Conservation (phyloP, 192 early-diverging fungal genomes). For the Coemansia sp. region DNA sequence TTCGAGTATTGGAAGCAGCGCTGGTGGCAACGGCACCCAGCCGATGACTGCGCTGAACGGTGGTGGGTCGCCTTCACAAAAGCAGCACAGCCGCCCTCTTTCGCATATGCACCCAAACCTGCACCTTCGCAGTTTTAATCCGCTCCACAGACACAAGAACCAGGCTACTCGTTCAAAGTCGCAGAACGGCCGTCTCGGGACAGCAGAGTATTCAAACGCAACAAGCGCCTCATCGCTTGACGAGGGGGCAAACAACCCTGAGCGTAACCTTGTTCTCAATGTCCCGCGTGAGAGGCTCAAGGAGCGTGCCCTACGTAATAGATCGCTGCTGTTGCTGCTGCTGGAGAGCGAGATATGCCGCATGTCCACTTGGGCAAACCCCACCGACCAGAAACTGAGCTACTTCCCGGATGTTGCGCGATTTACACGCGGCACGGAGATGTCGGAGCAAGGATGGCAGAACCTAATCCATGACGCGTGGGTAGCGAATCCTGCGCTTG, state of each 20-base stretch:
- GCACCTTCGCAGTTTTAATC: constrained; percentile 30
- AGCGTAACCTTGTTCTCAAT: constrained; percentile 28
- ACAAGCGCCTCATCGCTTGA: constrained; percentile 40
- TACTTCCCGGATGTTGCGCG: constrained; percentile 38
- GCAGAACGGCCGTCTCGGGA: neutral
- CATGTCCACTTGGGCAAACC: constrained; percentile 80
- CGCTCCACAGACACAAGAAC: constrained; percentile 22
- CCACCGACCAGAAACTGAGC: constrained; percentile 55
- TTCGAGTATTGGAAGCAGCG: constrained; percentile 7
- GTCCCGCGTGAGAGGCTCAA: constrained; percentile 36
- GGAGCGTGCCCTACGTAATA: constrained; percentile 32
- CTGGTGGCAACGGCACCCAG: constrained; percentile 1
- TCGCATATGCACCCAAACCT: constrained; percentile 15
- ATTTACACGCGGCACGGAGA: constrained; percentile 37
- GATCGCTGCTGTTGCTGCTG: constrained; percentile 70
- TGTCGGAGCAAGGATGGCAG: constrained; percentile 70
- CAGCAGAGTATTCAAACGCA: constrained; percentile 16
- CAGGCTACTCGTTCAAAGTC: neutral
- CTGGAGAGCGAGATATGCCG: constrained; percentile 87
- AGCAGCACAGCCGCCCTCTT: constrained; percentile 11
- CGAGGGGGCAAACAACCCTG: neutral
- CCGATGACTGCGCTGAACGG: constrained; percentile 2
- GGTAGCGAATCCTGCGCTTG: constrained; percentile 76
- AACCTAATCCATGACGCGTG: constrained; percentile 77
- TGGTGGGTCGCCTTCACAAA: constrained; percentile 9